Percentiles rank a stretch among this genome's conserved stretches.
Evolutionary conservation across 192 early-diverging fungal species (phyloP).

Genomic region (Bifiguratus adelaidae): DNA sequence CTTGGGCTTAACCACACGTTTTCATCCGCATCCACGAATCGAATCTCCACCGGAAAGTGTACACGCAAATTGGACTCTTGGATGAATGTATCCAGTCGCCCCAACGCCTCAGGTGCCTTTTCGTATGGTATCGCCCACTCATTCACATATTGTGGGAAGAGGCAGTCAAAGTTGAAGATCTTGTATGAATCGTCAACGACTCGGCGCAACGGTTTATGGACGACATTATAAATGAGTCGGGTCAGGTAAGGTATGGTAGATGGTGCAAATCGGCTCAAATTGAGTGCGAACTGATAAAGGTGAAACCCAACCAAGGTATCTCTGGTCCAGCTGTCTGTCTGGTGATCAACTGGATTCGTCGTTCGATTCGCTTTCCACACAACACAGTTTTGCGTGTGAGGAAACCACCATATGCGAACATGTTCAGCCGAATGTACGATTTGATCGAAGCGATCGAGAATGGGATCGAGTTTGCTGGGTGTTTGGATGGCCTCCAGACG

Average conservation of each 20-base stretch:
- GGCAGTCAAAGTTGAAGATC: constrained; percentile 59
- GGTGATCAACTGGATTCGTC: constrained; percentile 11
- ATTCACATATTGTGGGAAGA: constrained; percentile 58
- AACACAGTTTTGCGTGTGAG: constrained; percentile 57
- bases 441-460: constrained; percentile 32
- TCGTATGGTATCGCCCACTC: constrained; percentile 71
- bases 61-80: constrained; percentile 39
- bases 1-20: constrained; percentile 67
- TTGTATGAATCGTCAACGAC: constrained; percentile 51
- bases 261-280: constrained; percentile 38
- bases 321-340: constrained; percentile 7
- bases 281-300: constrained; percentile 43
- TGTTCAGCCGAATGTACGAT: constrained; percentile 58
- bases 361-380: constrained; percentile 61
- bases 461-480: constrained; percentile 41
- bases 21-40: constrained; percentile 54
- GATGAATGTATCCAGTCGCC: constrained; percentile 39
- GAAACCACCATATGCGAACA: constrained; percentile 71
- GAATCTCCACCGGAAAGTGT: constrained; percentile 64
- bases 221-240: constrained; percentile 38
- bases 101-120: constrained; percentile 37
- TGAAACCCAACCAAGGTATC: constrained; percentile 24
- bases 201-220: constrained; percentile 31
- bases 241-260: constrained; percentile 33
- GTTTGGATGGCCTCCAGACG: constrained; percentile 53